Percentiles rank a stretch among this genome's conserved stretches.
Evolutionary conservation across 139 green algal species (phyloP).

Genomic region (Coelastrella sp.): DNA sequence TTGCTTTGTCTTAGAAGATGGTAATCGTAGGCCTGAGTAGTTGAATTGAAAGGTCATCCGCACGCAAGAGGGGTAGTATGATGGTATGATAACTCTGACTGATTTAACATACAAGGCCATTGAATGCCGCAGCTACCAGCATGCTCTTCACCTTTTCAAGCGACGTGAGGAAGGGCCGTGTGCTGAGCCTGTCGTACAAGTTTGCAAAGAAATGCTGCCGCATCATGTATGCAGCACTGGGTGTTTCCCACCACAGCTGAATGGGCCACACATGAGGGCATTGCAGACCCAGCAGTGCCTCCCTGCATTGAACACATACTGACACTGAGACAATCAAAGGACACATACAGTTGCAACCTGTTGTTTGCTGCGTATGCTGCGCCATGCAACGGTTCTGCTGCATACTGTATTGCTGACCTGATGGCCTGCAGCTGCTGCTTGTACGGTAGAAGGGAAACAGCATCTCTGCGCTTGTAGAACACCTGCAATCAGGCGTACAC

Average conservation of each 20-base stretch:
- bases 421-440: conserved; percentile 79
- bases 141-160: conserved; percentile 84
- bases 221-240: conserved; percentile 81
- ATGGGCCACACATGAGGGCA: conserved; percentile 81
- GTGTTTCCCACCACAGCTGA: conserved; percentile 79
- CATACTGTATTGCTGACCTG: conserved; percentile 58
- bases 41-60: no score
- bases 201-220: conserved; percentile 89
- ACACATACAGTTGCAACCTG: not conserved
- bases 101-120: no score
- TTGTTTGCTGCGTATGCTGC: no score
- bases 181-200: conserved; percentile 91
- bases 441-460: conserved; percentile 67
- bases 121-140: no score
- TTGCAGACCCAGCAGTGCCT: conserved; percentile 55
- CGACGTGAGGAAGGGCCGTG: conserved; percentile 91
- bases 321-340: not conserved
- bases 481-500: conserved; percentile 12
- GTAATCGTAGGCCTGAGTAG: no score
- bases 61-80: no score
- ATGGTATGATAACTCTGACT: no score
- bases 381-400: not conserved
- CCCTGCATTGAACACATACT: no score
- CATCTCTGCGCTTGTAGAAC: conserved; percentile 49
- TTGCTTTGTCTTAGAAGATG: no score